These are phyloP conservation scores for Mycena filopes DNA, from an alignment of 768 basidiomycete genomes.

Conservation along the genomic window DNA sequence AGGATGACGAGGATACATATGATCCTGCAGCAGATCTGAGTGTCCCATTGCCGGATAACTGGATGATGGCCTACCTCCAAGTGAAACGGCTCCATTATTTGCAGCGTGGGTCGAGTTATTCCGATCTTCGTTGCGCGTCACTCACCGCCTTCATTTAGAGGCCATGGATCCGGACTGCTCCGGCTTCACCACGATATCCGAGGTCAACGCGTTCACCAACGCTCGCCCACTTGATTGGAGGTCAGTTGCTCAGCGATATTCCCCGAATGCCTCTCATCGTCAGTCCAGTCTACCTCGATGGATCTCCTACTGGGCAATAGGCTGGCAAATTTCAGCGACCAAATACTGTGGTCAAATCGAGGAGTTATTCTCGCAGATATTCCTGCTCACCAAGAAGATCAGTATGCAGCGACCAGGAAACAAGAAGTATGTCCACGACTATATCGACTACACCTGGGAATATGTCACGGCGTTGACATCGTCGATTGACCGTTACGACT, in stretches of 20 bases:
- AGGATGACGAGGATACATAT: constrained; percentile 24
- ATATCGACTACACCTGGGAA: background rate
- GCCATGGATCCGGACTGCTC: constrained; percentile 19
- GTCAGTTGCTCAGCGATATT: background rate
- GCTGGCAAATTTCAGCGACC: constrained; percentile 30
- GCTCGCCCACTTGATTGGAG: constrained; percentile 24
- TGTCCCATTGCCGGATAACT: background rate
- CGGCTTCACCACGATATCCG: constrained; percentile 23
- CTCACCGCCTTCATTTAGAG: background rate
- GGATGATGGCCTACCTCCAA: constrained; percentile 10
- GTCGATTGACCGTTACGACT: background rate
- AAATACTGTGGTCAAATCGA: constrained; percentile 25
- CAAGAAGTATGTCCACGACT: constrained; percentile 25
- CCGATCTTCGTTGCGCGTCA: too few species aligned
- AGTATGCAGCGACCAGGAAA: constrained; percentile 17
- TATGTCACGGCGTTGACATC: background rate
- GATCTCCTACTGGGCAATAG: constrained; percentile 26
- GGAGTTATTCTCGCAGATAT: constrained; percentile 22
- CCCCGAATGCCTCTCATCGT: too few species aligned
- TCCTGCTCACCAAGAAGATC: constrained; percentile 2
- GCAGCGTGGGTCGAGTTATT: background rate
- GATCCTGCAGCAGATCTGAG: constrained; percentile 2
- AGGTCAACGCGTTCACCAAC: constrained; percentile 17
- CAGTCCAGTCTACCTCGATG: constrained; percentile 6
- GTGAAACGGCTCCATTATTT: constrained; percentile 23